phyloP scores from a whole-genome alignment of 371 early-diverging fungal species.

The Coemansia sp. region DNA sequence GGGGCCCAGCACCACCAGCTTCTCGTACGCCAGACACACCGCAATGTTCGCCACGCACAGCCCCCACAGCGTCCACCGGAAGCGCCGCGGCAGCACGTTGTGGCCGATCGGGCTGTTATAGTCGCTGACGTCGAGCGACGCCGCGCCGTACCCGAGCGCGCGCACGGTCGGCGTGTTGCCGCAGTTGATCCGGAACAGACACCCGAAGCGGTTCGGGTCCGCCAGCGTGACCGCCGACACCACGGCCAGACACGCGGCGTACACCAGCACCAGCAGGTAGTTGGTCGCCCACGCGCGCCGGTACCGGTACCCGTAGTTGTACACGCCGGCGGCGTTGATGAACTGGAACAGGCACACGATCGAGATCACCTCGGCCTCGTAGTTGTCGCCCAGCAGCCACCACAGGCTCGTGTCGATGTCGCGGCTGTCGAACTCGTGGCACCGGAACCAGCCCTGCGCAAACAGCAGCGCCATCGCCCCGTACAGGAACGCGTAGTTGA shows the following conservation, averaged over 20 bases:
- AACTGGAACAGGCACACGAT: slow-evolving; percentile 65
- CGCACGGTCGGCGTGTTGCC: slow-evolving; percentile 58
- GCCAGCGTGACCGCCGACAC: slow-evolving; percentile 61
- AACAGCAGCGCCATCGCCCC: slow-evolving; percentile 60
- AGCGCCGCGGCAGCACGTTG: slow-evolving; percentile 65
- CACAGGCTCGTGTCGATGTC: slow-evolving; percentile 65
- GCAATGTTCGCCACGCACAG: slow-evolving; percentile 54
- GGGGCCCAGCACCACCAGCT: slow-evolving; percentile 58
- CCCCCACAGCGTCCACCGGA: slow-evolving; percentile 65
- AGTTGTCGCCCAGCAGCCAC: slow-evolving; percentile 82
- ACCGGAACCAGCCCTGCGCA: slow-evolving; percentile 67
- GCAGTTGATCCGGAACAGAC: slow-evolving; percentile 77
- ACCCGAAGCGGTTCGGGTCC: slow-evolving; percentile 70
- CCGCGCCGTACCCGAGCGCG: slow-evolving; percentile 57
- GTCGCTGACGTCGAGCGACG: slow-evolving; percentile 53
- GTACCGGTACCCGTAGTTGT: slow-evolving; percentile 69
- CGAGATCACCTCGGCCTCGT: slow-evolving; percentile 65
- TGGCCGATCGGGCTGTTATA: slow-evolving; percentile 66
- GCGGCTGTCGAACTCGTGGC: slow-evolving; percentile 72
- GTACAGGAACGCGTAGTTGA: slow-evolving; percentile 66
- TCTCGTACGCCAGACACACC: slow-evolving; percentile 57
- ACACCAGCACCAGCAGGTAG: slow-evolving; percentile 60
- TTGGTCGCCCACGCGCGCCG: slow-evolving; percentile 64
- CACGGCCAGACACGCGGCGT: slow-evolving; percentile 55
- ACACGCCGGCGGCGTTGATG: slow-evolving; percentile 63